These are phyloP conservation scores for Secale cereale DNA, from an alignment of 176 grass and related monocot genomes.

Conservation along the genomic window DNA sequence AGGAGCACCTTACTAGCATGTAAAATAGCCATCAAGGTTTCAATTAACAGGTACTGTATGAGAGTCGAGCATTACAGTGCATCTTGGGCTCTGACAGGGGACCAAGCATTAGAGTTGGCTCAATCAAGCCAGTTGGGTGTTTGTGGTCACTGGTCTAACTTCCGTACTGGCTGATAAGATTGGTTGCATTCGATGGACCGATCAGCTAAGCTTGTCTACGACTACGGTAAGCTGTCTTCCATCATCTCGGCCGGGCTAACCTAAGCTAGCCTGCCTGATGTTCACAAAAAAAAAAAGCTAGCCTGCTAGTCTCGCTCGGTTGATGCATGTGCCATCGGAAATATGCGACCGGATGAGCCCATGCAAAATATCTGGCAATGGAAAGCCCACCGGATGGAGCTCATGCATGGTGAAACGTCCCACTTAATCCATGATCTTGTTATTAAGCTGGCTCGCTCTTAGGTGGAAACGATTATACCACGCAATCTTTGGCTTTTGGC, in stretches of 20 bases:
- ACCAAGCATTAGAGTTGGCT: constrained; percentile 23
- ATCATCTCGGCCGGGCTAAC: not conserved
- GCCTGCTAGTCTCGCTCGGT: not conserved
- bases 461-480: not conserved
- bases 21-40: not conserved
- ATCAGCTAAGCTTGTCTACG: not conserved
- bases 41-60: constrained; percentile 16
- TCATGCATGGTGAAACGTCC: not conserved
- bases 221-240: constrained; percentile 22
- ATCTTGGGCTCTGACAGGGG: not conserved
- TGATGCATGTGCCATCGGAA: not conserved
- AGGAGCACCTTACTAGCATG: not conserved
- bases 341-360: not conserved
- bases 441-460: not conserved
- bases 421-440: not conserved
- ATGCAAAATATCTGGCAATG: not conserved
- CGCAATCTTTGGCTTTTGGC: not conserved
- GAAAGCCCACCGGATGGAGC: not conserved
- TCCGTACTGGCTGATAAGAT: constrained; percentile 11
- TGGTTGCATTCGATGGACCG: not conserved
- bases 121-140: constrained; percentile 24
- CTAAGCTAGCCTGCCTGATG: not conserved
- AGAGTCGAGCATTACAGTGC: constrained; percentile 20
- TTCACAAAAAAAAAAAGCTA: too few species aligned
- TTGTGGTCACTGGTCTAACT: constrained; percentile 28